Percentiles rank a stretch among this genome's conserved stretches.
These are phyloP conservation scores for Stephania cephalantha DNA, from an alignment of 164 flowering plant genomes.

Conservation along the genomic window DNA sequence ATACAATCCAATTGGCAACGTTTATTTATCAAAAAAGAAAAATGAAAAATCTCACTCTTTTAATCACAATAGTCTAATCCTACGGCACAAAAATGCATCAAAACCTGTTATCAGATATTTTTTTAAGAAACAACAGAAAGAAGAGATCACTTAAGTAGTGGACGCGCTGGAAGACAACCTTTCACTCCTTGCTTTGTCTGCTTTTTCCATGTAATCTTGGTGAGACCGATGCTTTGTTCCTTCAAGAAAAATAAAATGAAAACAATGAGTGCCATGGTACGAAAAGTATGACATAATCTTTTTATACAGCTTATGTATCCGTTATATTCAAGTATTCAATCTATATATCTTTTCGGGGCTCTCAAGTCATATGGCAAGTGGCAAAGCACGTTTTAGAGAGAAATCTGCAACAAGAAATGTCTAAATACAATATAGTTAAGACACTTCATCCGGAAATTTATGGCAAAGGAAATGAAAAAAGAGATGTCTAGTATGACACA, in stretches of 20 bases:
- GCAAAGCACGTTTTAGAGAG: no score
- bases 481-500: no score
- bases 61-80: neutral
- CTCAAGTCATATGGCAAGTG: neutral
- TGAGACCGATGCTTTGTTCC: conserved; percentile 80
- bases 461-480: no score
- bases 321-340: neutral
- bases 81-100: neutral
- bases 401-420: no score
- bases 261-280: neutral
- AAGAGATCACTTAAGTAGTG: conserved; percentile 30
- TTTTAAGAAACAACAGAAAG: neutral
- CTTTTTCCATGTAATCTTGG: conserved; percentile 90
- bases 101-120: neutral
- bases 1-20: neutral
- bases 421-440: no score
- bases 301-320: no score
- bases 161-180: conserved; percentile 62
- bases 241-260: conserved; percentile 14
- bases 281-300: no score
- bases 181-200: conserved; percentile 78
- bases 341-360: neutral
- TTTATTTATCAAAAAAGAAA: neutral
- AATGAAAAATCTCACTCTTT: neutral
- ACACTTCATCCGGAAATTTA: no score